Percentiles rank a stretch among this genome's conserved stretches.
Conservation (phyloP, 768 basidiomycete genomes). For the Tulasnella sp. region DNA sequence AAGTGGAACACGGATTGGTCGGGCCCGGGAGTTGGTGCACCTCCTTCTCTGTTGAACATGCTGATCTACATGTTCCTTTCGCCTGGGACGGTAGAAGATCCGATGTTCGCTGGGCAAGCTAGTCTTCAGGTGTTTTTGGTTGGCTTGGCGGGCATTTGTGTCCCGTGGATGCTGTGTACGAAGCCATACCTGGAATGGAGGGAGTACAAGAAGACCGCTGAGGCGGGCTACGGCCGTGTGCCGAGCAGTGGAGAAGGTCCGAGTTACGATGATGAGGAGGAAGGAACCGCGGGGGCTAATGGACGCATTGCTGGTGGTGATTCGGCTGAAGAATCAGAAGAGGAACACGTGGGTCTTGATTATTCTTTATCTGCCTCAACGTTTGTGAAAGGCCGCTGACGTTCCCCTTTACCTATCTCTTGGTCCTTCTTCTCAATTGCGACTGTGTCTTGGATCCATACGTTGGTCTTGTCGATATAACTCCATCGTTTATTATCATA, state of each 20-base stretch:
- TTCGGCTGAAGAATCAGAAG: conserved; percentile 60
- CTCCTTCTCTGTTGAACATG: conserved; percentile 91
- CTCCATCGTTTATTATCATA: conserved; percentile 32
- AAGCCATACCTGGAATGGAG: conserved; percentile 90
- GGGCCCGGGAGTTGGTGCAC: conserved; percentile 39
- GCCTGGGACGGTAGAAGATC: conserved; percentile 65
- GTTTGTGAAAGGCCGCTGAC: background rate
- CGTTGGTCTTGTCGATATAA: background rate
- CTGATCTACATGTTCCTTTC: conserved; percentile 92
- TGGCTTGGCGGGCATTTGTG: conserved; percentile 69
- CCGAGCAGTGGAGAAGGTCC: conserved; percentile 13
- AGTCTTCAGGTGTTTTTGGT: conserved; percentile 72
- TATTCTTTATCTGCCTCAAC: conserved; percentile 17
- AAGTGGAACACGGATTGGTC: conserved; percentile 97
- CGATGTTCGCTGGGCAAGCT: conserved; percentile 82
- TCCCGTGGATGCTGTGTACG: conserved; percentile 86
- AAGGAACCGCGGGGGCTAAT: conserved; percentile 58
- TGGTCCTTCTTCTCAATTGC: conserved; percentile 17
- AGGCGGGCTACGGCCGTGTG: conserved; percentile 56
- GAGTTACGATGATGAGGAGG: conserved; percentile 53
- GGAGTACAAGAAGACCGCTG: conserved; percentile 75
- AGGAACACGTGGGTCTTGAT: conserved; percentile 55
- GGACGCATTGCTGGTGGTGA: conserved; percentile 28
- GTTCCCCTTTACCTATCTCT: background rate
- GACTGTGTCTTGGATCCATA: too few relatives aligned